Conservation (phyloP, 1,284 basidiomycete species). For the Cutaneotrichosporon sp. region DNA sequence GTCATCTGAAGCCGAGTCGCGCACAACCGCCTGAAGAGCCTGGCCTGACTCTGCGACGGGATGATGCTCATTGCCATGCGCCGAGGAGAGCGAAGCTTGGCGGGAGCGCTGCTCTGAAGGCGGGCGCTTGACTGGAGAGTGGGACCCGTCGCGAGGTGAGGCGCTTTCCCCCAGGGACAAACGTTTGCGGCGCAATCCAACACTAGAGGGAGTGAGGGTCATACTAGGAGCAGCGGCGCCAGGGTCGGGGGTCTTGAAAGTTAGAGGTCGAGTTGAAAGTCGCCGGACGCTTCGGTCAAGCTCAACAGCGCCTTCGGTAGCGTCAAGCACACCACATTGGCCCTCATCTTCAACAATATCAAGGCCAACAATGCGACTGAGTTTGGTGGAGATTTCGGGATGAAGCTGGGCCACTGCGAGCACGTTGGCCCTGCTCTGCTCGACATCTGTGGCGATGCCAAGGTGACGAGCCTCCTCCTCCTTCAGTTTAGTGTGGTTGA, state of each 20-base stretch:
- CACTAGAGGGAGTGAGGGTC: not conserved
- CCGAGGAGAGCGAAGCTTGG: not conserved
- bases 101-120: not conserved
- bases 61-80: too few species aligned
- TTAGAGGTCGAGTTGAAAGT: not conserved
- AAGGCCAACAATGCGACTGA: constrained; percentile 32
- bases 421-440: constrained; percentile 7
- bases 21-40: too few species aligned
- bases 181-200: not conserved
- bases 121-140: not conserved
- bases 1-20: too few species aligned
- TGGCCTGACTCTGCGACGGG: too few species aligned
- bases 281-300: not conserved
- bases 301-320: constrained; percentile 8
- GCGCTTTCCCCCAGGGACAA: not conserved
- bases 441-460: not conserved
- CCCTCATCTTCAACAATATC: constrained; percentile 30
- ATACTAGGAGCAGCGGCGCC: not conserved
- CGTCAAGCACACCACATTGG: constrained; percentile 30
- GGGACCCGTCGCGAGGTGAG: not conserved
- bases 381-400: constrained; percentile 24
- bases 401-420: constrained; percentile 20
- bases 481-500: constrained; percentile 18
- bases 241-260: not conserved
- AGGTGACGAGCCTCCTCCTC: constrained; percentile 13